phyloP scores from a whole-genome alignment of 1,284 basidiomycete species.

The Trichosporon coremiiforme region DNA sequence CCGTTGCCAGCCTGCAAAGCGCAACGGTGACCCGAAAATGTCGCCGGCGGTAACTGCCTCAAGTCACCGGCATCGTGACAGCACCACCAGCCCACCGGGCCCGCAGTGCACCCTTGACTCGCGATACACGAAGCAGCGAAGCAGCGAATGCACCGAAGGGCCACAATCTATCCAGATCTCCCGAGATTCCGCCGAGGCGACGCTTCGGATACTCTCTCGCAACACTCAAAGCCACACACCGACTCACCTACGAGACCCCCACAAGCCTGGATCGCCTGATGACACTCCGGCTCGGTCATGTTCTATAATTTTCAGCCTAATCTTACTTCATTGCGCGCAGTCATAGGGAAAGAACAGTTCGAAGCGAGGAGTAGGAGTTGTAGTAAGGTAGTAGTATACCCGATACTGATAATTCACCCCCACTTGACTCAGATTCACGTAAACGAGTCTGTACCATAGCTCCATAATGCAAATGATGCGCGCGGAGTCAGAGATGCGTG shows the following conservation, averaged over 20 bases:
- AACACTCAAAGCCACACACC: neutral
- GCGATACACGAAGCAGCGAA: neutral
- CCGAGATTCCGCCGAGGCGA: conserved; percentile 1
- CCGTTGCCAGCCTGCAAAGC: neutral
- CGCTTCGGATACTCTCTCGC: neutral
- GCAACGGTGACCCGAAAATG: conserved; percentile 7
- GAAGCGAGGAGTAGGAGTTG: neutral
- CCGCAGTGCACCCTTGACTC: neutral
- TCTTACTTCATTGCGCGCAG: neutral
- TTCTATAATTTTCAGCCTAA: neutral
- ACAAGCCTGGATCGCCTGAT: neutral
- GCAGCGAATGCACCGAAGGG: neutral
- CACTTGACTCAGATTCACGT: conserved; percentile 1
- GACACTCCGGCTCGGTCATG: conserved; percentile 3
- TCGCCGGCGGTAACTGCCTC: neutral
- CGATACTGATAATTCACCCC: neutral
- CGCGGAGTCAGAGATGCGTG: neutral
- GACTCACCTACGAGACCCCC: neutral
- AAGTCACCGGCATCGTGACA: neutral
- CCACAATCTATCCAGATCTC: neutral
- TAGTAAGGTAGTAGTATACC: neutral
- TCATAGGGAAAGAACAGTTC: neutral
- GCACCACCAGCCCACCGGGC: neutral
- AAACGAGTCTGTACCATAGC: neutral
- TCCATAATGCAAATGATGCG: neutral